A percentile compares a stretch with the other conserved stretches of the same genome.
Evolutionary conservation across 2,329 filamentous ascomycete genomes (phyloP).

Genomic region (Mycocentrospora acerina): DNA sequence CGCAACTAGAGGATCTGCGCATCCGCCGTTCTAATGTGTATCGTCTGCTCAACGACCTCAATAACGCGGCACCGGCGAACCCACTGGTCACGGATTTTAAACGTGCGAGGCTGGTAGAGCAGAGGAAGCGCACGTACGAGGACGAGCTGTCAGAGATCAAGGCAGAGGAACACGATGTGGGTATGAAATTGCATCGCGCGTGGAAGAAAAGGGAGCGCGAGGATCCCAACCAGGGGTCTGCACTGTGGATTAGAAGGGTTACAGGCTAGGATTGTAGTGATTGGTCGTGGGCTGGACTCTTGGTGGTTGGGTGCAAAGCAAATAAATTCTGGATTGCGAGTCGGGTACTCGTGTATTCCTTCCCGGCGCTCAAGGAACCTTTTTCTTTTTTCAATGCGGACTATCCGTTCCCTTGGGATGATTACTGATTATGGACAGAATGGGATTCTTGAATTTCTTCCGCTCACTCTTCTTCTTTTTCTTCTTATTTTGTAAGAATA

Average conservation of each 20-base stretch:
- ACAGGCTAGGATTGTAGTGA: slow-evolving; percentile 20
- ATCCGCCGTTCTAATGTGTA: slow-evolving; percentile 42
- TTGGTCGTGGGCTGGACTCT: too few relatives aligned
- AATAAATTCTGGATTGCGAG: too few relatives aligned
- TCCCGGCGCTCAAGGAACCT: too few relatives aligned
- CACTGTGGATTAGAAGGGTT: slow-evolving; percentile 44
- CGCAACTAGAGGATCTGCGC: slow-evolving; percentile 42
- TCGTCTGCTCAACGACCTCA: slow-evolving; percentile 38
- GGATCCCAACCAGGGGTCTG: slow-evolving; percentile 36
- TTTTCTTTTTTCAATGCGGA: too few relatives aligned
- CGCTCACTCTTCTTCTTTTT: too few relatives aligned
- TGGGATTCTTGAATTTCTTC: too few relatives aligned
- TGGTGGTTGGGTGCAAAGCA: too few relatives aligned
- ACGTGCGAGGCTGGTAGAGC: slow-evolving; percentile 35
- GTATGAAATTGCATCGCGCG: slow-evolving; percentile 43
- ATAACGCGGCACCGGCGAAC: slow-evolving; percentile 38
- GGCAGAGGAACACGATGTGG: slow-evolving; percentile 43
- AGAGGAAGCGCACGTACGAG: slow-evolving; percentile 38
- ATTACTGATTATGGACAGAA: too few relatives aligned
- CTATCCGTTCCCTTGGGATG: too few relatives aligned
- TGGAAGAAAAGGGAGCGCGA: slow-evolving; percentile 42
- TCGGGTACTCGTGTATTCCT: too few relatives aligned
- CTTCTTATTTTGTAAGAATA: too few relatives aligned
- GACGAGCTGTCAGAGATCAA: slow-evolving; percentile 42
- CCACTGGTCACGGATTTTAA: slow-evolving; percentile 42